These are phyloP conservation scores for Trifolium repens DNA, from an alignment of 306 rosid species.

Conservation along the genomic window DNA sequence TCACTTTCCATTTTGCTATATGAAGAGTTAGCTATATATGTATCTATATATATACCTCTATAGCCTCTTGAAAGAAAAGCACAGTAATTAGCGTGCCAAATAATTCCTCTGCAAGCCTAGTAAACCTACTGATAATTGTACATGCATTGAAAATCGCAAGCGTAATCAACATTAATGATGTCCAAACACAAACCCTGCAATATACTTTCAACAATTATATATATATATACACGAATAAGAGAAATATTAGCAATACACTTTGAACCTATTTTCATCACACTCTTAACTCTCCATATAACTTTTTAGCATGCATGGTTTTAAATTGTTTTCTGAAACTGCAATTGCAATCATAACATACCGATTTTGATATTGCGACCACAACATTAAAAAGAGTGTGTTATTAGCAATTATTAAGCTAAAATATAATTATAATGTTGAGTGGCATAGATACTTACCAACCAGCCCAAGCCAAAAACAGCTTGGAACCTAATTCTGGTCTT, in stretches of 20 bases:
- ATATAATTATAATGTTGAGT: not conserved
- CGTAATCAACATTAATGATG: slow-evolving; percentile 66
- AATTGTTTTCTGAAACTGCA: no score
- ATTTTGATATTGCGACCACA: no score
- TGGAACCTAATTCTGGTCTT: slow-evolving; percentile 62
- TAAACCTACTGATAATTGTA: slow-evolving; percentile 68
- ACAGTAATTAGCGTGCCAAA: slow-evolving; percentile 90
- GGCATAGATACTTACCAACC: slow-evolving; percentile 60
- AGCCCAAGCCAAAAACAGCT: slow-evolving; percentile 74
- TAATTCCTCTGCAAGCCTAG: slow-evolving; percentile 82
- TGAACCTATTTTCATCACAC: not conserved
- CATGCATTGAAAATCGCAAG: slow-evolving; percentile 81
- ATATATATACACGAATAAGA: not conserved
- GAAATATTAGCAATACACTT: not conserved
- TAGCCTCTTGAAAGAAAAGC: slow-evolving; percentile 85
- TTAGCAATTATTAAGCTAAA: not conserved
- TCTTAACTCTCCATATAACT: not conserved
- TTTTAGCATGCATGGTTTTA: not conserved
- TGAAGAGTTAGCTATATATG: slow-evolving; percentile 31
- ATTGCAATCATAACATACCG: no score
- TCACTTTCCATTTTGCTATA: slow-evolving; percentile 28
- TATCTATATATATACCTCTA: slow-evolving; percentile 55
- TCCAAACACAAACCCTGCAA: slow-evolving; percentile 94
- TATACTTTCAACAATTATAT: not conserved
- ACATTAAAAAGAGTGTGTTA: no score